Conservation (phyloP, 495 filamentous ascomycete species). For the Clavariopsis aquatica region DNA sequence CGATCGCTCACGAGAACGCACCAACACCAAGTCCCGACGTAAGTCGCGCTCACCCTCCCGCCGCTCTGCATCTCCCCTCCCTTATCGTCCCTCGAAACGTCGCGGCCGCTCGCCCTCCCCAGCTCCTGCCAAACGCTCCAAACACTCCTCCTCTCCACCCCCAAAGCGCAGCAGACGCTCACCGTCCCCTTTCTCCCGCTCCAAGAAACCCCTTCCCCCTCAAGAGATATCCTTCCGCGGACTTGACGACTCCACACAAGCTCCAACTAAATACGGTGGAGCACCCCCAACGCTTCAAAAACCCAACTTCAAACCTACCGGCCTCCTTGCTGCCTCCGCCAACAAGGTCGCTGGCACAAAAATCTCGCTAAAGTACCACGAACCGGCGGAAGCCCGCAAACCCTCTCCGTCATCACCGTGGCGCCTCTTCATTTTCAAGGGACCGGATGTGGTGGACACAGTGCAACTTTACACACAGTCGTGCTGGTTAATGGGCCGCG, state of each 20-base stretch:
- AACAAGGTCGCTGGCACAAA: slow-evolving; percentile 72
- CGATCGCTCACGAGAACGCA: slow-evolving; percentile 22
- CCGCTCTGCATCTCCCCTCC: slow-evolving; percentile 20
- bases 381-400: slow-evolving; percentile 89
- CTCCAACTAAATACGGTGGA: slow-evolving; percentile 28
- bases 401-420: slow-evolving; percentile 75
- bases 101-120: slow-evolving; percentile 13
- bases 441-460: slow-evolving; percentile 72
- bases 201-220: slow-evolving; percentile 42
- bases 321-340: slow-evolving; percentile 81
- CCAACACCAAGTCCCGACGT: slow-evolving; percentile 13
- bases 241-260: slow-evolving; percentile 10
- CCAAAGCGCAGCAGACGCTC: slow-evolving; percentile 23
- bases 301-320: slow-evolving; percentile 80
- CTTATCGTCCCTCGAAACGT: slow-evolving; percentile 20
- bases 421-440: slow-evolving; percentile 95
- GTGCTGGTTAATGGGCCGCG: slow-evolving; percentile 89
- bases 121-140: neutral
- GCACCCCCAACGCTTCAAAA: slow-evolving; percentile 55
- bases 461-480: slow-evolving; percentile 71
- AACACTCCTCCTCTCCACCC: neutral
- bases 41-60: slow-evolving; percentile 6
- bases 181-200: slow-evolving; percentile 28
- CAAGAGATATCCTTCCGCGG: slow-evolving; percentile 45
- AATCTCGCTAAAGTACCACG: slow-evolving; percentile 90